Conservation (phyloP, 2,329 filamentous ascomycete genomes). For the Clathrospora elynae region DNA sequence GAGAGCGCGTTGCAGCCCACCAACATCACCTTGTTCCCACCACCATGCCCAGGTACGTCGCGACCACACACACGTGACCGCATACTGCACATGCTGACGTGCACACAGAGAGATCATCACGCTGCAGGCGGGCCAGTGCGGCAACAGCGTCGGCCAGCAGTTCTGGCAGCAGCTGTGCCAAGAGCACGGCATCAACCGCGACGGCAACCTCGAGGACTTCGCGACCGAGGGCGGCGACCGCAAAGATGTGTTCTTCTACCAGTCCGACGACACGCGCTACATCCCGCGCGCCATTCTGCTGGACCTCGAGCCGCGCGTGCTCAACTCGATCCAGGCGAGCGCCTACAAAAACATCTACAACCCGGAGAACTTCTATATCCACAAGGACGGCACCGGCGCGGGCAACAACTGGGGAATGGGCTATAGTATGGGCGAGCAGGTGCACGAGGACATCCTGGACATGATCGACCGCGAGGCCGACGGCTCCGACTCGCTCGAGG, state of each 20-base stretch:
- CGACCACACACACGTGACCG: not conserved
- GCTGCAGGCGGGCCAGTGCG: constrained; percentile 97
- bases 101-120: constrained; percentile 91
- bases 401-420: constrained; percentile 99
- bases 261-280: constrained; percentile 96
- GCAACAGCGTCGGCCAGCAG: constrained; percentile 97
- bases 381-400: constrained; percentile 89
- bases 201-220: constrained; percentile 96
- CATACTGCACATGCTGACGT: constrained; percentile 11
- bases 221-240: constrained; percentile 96
- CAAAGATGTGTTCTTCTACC: constrained; percentile 99
- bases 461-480: constrained; percentile 99
- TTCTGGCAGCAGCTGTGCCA: constrained; percentile 99
- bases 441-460: constrained; percentile 97
- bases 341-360: constrained; percentile 99
- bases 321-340: constrained; percentile 89
- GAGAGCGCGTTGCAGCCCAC: constrained; percentile 42
- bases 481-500: constrained; percentile 95
- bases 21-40: constrained; percentile 27
- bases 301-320: constrained; percentile 89
- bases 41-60: constrained; percentile 47
- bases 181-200: constrained; percentile 96
- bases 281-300: constrained; percentile 95
- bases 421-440: constrained; percentile 87
- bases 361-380: constrained; percentile 97